phyloP scores from a whole-genome alignment of 2,329 filamentous ascomycete species.

The Beauveria australis region DNA sequence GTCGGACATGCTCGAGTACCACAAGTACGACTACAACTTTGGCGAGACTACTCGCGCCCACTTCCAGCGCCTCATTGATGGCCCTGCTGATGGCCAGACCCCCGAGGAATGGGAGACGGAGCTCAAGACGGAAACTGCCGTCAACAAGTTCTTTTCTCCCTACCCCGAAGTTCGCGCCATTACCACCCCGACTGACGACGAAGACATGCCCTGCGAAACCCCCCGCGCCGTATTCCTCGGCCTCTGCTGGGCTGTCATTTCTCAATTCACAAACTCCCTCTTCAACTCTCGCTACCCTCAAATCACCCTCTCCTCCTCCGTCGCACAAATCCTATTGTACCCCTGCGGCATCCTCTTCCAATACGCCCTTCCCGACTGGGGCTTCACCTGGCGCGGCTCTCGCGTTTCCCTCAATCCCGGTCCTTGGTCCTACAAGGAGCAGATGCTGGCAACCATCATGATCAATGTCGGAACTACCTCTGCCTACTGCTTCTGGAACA shows the following conservation, averaged over 20 bases:
- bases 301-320: conserved; percentile 3
- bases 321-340: conserved; percentile 7
- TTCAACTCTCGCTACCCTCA: conserved; percentile 11
- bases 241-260: conserved; percentile 6
- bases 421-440: conserved; percentile 32
- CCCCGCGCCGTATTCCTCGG: conserved; percentile 6
- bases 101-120: conserved; percentile 8
- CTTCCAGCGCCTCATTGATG: conserved; percentile 14
- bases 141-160: conserved; percentile 9
- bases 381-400: conserved; percentile 8
- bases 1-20: conserved; percentile 14
- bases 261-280: conserved; percentile 9
- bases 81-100: conserved; percentile 14
- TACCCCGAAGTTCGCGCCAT: conserved; percentile 12
- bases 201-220: conserved; percentile 7
- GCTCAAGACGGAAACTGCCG: conserved; percentile 8
- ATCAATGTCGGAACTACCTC: conserved; percentile 29
- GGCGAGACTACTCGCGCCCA: conserved; percentile 14
- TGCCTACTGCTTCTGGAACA: conserved; percentile 28
- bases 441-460: conserved; percentile 31
- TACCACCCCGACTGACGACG: conserved; percentile 1
- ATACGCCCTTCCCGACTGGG: conserved; percentile 7
- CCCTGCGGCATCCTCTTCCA: conserved; percentile 2
- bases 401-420: conserved; percentile 29
- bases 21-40: conserved; percentile 21